Evolutionary conservation across 352 stramenopile species (phyloP).

Genomic region (Blastocystis sp.): DNA sequence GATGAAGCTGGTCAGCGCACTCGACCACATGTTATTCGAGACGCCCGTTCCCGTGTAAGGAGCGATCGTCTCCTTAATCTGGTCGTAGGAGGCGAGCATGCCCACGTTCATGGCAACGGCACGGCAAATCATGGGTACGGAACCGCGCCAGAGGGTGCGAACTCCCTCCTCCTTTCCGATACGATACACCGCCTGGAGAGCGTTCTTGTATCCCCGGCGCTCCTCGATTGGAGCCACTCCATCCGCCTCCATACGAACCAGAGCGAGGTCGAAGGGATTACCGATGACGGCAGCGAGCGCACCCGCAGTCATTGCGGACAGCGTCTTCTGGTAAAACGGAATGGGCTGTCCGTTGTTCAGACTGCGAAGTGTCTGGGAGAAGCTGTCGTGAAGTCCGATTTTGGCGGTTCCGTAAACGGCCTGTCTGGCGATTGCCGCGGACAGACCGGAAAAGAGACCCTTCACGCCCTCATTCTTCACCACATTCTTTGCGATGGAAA

Average conservation of each 20-base stretch:
- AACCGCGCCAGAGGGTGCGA: slow-evolving; percentile 84
- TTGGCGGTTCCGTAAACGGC: slow-evolving; percentile 75
- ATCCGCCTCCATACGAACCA: slow-evolving; percentile 95
- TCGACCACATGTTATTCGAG: slow-evolving; percentile 71
- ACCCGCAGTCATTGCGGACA: slow-evolving; percentile 70
- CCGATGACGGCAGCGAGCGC: slow-evolving; percentile 84
- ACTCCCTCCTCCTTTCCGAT: slow-evolving; percentile 83
- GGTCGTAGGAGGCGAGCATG: slow-evolving; percentile 98
- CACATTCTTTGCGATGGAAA: slow-evolving; percentile 79
- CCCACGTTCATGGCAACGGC: slow-evolving; percentile 96
- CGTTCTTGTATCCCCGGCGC: slow-evolving; percentile 95
- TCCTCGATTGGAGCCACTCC: slow-evolving; percentile 83
- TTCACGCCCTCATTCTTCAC: slow-evolving; percentile 79
- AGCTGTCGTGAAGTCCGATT: slow-evolving; percentile 73
- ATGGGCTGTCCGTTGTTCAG: slow-evolving; percentile 70
- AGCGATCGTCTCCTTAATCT: slow-evolving; percentile 75
- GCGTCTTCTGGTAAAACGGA: slow-evolving; percentile 71
- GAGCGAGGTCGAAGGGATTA: slow-evolving; percentile 93
- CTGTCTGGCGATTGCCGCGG: slow-evolving; percentile 74
- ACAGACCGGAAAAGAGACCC: slow-evolving; percentile 83
- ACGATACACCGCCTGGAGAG: slow-evolving; percentile 88
- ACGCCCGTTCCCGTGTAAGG: slow-evolving; percentile 58
- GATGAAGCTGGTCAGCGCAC: slow-evolving; percentile 90
- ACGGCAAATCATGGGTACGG: slow-evolving; percentile 87
- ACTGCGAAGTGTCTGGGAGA: slow-evolving; percentile 70